Conservation (phyloP, 2,329 filamentous ascomycete species). For the Aspergillus amoenus region DNA sequence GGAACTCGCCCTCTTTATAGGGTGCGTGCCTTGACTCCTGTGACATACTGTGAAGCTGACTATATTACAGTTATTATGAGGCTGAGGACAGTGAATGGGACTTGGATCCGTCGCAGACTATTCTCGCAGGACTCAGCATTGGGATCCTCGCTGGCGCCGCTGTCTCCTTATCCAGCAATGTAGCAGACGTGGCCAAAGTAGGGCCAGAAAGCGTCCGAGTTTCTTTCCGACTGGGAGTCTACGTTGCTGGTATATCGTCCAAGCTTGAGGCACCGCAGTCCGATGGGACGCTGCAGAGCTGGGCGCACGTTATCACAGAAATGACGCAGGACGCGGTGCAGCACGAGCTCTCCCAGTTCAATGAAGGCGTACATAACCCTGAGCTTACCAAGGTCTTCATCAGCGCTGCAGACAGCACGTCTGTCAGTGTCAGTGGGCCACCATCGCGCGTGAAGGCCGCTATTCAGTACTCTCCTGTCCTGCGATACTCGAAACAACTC, state of each 20-base stretch:
- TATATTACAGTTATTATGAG: slow-evolving; percentile 28
- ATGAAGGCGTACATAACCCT: slow-evolving; percentile 8
- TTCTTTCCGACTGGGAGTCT: slow-evolving; percentile 48
- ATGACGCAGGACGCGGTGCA: slow-evolving; percentile 5
- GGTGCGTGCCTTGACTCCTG: slow-evolving; percentile 29
- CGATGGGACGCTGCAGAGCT: slow-evolving; percentile 11
- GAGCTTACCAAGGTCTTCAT: slow-evolving; percentile 21
- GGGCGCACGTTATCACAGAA: slow-evolving; percentile 13
- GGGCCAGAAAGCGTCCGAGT: slow-evolving; percentile 45
- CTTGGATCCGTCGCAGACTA: slow-evolving; percentile 23
- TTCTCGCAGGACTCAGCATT: slow-evolving; percentile 46
- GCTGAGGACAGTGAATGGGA: slow-evolving; percentile 23
- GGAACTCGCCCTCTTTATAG: slow-evolving; percentile 46
- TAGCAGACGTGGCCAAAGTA: slow-evolving; percentile 41
- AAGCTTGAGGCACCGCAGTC: slow-evolving; percentile 41
- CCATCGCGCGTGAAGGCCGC: slow-evolving; percentile 19
- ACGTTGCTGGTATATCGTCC: slow-evolving; percentile 1
- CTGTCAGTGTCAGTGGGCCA: slow-evolving; percentile 25
- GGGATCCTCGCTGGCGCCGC: slow-evolving; percentile 48
- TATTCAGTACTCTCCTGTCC: slow-evolving; percentile 15
- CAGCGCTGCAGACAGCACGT: slow-evolving; percentile 19
- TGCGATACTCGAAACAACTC: slow-evolving; percentile 19
- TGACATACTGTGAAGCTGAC: not conserved
- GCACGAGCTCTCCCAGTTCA: slow-evolving; percentile 7
- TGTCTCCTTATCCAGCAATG: slow-evolving; percentile 39